Percentiles rank a stretch among this genome's conserved stretches.
phyloP scores from a whole-genome alignment of 129 eudicot genomes.

The Mikania micrantha region DNA sequence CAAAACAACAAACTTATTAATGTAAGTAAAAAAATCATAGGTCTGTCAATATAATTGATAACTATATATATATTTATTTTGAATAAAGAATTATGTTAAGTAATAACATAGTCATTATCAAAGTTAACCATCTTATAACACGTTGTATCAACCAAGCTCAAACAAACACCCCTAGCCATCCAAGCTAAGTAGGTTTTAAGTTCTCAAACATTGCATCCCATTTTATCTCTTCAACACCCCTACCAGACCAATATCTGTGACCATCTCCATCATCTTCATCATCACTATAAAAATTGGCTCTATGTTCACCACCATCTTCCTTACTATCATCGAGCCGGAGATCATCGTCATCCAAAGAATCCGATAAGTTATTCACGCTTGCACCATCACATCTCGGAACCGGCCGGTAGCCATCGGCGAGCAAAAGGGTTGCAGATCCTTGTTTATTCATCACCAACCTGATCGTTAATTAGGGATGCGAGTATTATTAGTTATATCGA shows the following conservation, averaged over 20 bases:
- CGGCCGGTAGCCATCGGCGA: conserved; percentile 48
- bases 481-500: too few species aligned
- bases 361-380: conserved; percentile 50
- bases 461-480: too few species aligned
- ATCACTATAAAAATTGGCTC: conserved; percentile 8
- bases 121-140: not conserved
- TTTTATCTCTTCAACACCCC: conserved; percentile 65
- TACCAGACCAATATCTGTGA: conserved; percentile 31
- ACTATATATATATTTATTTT: too few species aligned
- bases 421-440: conserved; percentile 29
- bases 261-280: conserved; percentile 20
- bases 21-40: too few species aligned
- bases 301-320: conserved; percentile 30
- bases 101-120: not conserved
- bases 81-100: too few species aligned
- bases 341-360: conserved; percentile 47
- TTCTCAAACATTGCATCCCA: conserved; percentile 96
- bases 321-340: conserved; percentile 23
- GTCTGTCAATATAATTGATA: too few species aligned
- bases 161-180: too few species aligned
- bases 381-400: conserved; percentile 27
- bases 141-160: not conserved
- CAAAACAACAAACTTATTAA: too few species aligned
- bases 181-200: conserved; percentile 80
- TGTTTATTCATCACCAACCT: conserved; percentile 35